Conservation (phyloP, 164 flowering plant species). For the Stephania yunnanensis region DNA sequence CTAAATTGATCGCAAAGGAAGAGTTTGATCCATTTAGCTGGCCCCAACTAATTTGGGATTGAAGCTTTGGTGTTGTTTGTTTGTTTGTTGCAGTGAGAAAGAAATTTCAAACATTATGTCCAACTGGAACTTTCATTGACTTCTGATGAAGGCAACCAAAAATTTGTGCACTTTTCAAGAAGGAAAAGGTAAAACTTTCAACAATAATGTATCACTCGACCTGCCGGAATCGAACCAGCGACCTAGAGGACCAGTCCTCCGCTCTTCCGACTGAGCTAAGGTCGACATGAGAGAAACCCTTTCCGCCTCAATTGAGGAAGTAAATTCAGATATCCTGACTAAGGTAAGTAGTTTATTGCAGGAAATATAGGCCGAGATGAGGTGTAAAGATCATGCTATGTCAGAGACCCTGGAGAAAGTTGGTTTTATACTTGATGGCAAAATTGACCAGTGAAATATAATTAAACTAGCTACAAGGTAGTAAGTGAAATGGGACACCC, state of each 20-base stretch:
- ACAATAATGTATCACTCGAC: constrained; percentile 13
- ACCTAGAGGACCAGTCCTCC: constrained; percentile 25
- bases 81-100: too few relatives aligned
- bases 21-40: too few relatives aligned
- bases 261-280: constrained; percentile 31
- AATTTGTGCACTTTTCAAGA: not conserved
- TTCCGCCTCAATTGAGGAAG: constrained; percentile 7
- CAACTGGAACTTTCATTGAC: not conserved
- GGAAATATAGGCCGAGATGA: not conserved
- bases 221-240: constrained; percentile 26
- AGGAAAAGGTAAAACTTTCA: constrained; percentile 1
- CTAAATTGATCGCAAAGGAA: too few relatives aligned
- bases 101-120: not conserved
- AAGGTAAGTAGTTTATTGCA: not conserved
- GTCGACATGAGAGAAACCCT: constrained; percentile 11
- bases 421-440: not conserved
- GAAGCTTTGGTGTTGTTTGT: too few relatives aligned
- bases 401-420: not conserved
- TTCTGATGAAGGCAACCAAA: not conserved
- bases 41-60: too few relatives aligned
- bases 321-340: not conserved
- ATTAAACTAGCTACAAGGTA: not conserved
- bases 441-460: not conserved
- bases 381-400: not conserved
- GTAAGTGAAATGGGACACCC: not conserved